Base-by-base conservation (phyloP, 108 stramenopile genomes). In the Parietichytrium sp. region DNA sequence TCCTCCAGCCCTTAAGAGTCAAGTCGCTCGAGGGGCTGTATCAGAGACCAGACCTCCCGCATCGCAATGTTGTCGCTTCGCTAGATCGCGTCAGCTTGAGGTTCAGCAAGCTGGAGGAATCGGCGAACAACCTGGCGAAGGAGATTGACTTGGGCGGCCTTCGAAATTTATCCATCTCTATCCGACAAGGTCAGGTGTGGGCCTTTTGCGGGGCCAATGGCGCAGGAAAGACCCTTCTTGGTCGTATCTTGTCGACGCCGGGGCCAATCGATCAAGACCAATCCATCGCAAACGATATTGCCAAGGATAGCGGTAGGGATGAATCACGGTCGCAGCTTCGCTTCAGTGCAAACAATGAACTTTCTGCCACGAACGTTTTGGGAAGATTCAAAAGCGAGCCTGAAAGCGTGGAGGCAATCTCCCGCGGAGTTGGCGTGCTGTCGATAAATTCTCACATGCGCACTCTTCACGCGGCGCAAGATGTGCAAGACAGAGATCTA, bases 381-480 rank as follows among this genome's bases (percentile, higher is more conserved):
- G 61, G 61, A 13, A 42, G 23, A 42, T 23, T 42, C 13, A 33
- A 42, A 13, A 42, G 61, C 10, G 12, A 33, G 16, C 33, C 38
- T 25, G 29, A 31, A 42, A 6, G 38, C n/a, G 20, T 42, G 10
- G 33, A 8, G 12, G 38, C 38, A 16, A 72, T 72, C 20, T 72
- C 61, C 6, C 38, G 45, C 29, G 33, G 38, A 10, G 61, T 72
- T 27, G 61, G 61, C 42, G 61, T 72, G 36, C 38, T 72, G 13
- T 45, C 61, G 8, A 72, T 72, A 42, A 42, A 72, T 20, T 33
- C 38, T 27, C 61, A 72, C 61, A 72, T 72, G 61, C 61, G 61
- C 8, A 72, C 61, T n/a, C 20, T 72, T 0, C 45, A 45, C 20
- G 36, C 10, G 23, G 42, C 61, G 33, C 61, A 72, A 42, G n/a